phyloP scores from a whole-genome alignment of 1,139 yeast genomes.

The Magnusiomyces suaveolens region DNA sequence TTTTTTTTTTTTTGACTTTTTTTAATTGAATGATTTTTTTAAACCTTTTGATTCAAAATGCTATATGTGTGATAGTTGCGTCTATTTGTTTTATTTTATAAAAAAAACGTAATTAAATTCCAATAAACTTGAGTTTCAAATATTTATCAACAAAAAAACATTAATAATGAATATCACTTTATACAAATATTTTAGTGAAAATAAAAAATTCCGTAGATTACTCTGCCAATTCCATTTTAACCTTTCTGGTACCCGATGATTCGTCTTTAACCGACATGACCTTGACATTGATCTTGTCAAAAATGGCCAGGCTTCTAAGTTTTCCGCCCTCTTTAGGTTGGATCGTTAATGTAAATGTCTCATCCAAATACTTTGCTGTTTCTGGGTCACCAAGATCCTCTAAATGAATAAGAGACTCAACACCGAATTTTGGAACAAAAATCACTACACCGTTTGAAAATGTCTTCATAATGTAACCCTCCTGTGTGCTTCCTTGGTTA shows the following conservation, averaged over 20 bases:
- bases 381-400: constrained; percentile 63
- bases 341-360: constrained; percentile 59
- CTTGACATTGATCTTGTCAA: constrained; percentile 76
- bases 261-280: constrained; percentile 79
- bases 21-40: no score
- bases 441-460: constrained; percentile 94
- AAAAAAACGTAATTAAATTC: no score
- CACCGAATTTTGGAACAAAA: constrained; percentile 92
- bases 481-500: constrained; percentile 56
- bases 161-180: no score
- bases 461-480: constrained; percentile 86
- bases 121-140: no score
- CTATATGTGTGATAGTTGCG: no score
- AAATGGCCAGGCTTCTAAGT: constrained; percentile 48
- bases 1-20: no score
- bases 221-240: constrained; percentile 42
- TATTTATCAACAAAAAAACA: no score
- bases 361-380: constrained; percentile 67
- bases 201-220: no score
- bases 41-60: no score
- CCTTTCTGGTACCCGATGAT: constrained; percentile 85
- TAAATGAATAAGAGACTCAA: constrained; percentile 81
- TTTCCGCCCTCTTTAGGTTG: constrained; percentile 33
- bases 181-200: no score
- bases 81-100: no score